Evolutionary conservation across 768 basidiomycete genomes (phyloP).

Genomic region (Arthromyces matolae): DNA sequence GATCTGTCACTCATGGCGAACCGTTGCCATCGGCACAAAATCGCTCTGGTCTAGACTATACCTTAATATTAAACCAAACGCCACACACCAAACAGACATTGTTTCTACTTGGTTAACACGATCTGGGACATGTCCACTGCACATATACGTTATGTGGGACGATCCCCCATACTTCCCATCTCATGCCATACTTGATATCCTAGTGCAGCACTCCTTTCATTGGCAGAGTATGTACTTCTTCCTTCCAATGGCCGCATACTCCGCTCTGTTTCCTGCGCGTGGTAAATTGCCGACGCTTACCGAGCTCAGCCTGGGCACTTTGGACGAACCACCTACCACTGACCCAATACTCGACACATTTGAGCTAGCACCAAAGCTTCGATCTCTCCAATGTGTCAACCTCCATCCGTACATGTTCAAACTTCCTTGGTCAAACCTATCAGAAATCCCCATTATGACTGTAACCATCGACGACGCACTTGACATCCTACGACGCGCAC

Average conservation of each 20-base stretch:
- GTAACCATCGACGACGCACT: slow-evolving; percentile 12
- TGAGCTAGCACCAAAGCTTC: slow-evolving; percentile 16
- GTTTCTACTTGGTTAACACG: slow-evolving; percentile 20
- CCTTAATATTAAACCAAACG: slow-evolving; percentile 22
- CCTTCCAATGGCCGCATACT: slow-evolving; percentile 18
- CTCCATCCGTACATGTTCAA: slow-evolving; percentile 20
- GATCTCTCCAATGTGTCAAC: slow-evolving; percentile 22
- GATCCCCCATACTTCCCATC: slow-evolving; percentile 17
- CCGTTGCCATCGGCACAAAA: slow-evolving; percentile 35
- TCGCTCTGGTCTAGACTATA: slow-evolving; percentile 39
- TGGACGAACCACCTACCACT: slow-evolving; percentile 5
- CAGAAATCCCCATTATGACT: slow-evolving; percentile 16
- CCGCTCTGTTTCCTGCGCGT: slow-evolving; percentile 15
- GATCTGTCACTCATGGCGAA: slow-evolving; percentile 38
- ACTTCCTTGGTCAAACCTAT: slow-evolving; percentile 19
- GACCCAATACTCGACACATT: slow-evolving; percentile 15
- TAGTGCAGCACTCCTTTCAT: slow-evolving; percentile 18
- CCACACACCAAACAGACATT: slow-evolving; percentile 15
- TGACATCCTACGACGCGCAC: slow-evolving; percentile 17
- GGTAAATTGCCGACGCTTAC: slow-evolving; percentile 18
- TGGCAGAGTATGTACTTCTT: slow-evolving; percentile 21
- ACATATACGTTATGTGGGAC: slow-evolving; percentile 23
- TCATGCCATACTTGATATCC: slow-evolving; percentile 20
- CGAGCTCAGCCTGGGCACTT: slow-evolving; percentile 21
- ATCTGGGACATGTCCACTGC: slow-evolving; percentile 18